phyloP scores from a whole-genome alignment of 1,284 basidiomycete species.

The Ustilago sp. region DNA sequence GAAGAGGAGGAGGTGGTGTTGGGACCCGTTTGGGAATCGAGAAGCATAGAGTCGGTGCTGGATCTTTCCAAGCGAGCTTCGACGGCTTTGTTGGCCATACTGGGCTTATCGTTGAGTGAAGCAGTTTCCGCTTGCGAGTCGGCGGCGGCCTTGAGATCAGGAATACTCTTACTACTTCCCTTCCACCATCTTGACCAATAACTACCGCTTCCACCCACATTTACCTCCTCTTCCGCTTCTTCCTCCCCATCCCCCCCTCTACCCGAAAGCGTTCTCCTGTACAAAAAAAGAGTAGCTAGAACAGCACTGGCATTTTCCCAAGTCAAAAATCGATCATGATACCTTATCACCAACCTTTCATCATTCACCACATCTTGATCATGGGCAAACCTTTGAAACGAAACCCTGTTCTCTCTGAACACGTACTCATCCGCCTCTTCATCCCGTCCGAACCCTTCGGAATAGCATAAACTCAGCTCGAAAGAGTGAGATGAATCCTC shows the following conservation, averaged over 20 bases:
- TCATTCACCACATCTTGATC: conserved; percentile 72
- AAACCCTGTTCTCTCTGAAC: conserved; percentile 71
- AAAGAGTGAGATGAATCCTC: conserved; percentile 71
- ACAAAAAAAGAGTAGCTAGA: conserved; percentile 71
- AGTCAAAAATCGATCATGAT: conserved; percentile 71
- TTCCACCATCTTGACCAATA: conserved; percentile 66
- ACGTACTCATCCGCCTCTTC: conserved; percentile 65
- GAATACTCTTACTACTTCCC: conserved; percentile 49
- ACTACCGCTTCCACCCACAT: conserved; percentile 19
- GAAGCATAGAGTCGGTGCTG: conserved; percentile 49
- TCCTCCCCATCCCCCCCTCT: conserved; percentile 27
- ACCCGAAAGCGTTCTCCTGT: conserved; percentile 47
- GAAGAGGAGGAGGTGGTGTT: background rate
- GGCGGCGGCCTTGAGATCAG: conserved; percentile 33
- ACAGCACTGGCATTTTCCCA: conserved; percentile 73
- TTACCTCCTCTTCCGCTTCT: background rate
- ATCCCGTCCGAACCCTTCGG: conserved; percentile 40
- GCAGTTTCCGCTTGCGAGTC: conserved; percentile 16
- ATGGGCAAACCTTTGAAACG: conserved; percentile 72
- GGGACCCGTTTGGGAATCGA: conserved; percentile 19
- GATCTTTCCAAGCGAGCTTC: conserved; percentile 50
- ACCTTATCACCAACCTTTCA: conserved; percentile 72
- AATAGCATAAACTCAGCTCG: conserved; percentile 70
- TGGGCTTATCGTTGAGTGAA: background rate
- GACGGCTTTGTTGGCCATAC: background rate